Percentiles rank a stretch among this genome's conserved stretches.
Conservation (phyloP, 257 asterid genomes). For the Solanum ahanhuiri region DNA sequence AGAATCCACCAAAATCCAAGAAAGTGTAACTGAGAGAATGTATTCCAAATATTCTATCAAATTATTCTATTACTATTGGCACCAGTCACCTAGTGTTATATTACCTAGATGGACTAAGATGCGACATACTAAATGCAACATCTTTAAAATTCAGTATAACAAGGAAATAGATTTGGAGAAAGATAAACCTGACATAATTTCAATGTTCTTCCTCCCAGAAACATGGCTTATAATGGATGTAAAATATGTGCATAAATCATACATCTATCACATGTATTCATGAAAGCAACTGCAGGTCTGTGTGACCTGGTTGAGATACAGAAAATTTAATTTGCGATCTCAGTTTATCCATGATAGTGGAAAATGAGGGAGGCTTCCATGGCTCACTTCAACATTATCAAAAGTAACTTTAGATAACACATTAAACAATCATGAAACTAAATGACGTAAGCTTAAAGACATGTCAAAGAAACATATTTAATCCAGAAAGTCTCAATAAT, state of each 20-base stretch:
- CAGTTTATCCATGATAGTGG: too few species aligned
- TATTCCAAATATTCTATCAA: background rate
- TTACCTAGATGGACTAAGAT: background rate
- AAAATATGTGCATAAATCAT: background rate
- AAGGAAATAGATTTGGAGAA: background rate
- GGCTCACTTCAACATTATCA: too few species aligned
- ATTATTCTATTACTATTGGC: background rate
- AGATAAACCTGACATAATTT: background rate
- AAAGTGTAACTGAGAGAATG: background rate
- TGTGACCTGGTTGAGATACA: slow-evolving; percentile 36
- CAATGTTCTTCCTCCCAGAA: background rate
- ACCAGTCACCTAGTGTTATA: background rate
- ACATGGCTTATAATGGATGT: background rate
- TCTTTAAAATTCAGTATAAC: background rate
- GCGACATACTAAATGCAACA: background rate
- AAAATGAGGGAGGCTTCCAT: too few species aligned
- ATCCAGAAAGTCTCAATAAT: too few species aligned
- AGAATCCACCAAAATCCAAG: background rate
- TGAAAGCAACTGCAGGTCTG: slow-evolving; percentile 27
- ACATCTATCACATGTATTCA: background rate
- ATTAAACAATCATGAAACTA: too few species aligned
- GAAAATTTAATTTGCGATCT: slow-evolving; percentile 14
- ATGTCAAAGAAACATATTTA: too few species aligned
- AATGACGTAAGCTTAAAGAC: too few species aligned
- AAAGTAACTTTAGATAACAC: too few species aligned